Conservation (phyloP, 495 filamentous ascomycete species). For the Recurvomyces mirabilis region DNA sequence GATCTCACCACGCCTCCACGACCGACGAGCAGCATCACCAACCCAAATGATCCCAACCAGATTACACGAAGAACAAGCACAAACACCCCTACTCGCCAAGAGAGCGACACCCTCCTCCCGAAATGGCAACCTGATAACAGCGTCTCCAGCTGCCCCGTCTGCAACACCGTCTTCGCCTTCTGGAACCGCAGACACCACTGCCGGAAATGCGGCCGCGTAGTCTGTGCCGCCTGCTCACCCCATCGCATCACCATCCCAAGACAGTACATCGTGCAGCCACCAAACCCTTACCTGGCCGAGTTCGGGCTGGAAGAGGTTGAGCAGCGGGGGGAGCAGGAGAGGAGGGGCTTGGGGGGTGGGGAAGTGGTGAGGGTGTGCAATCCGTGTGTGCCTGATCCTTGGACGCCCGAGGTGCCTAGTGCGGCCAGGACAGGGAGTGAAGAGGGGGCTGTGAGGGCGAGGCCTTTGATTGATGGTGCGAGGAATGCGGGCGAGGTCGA, state of each 20-base stretch:
- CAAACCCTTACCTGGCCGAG: conserved; percentile 27
- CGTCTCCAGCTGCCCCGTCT: conserved; percentile 72
- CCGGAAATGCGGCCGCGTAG: conserved; percentile 89
- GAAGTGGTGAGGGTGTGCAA: conserved; percentile 88
- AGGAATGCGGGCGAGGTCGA: not conserved
- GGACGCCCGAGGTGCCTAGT: conserved; percentile 13
- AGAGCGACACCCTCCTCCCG: conserved; percentile 44
- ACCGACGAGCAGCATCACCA: not conserved
- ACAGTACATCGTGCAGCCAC: conserved; percentile 83
- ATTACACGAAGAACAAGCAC: not conserved
- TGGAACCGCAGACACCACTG: conserved; percentile 90
- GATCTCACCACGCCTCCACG: conserved; percentile 3
- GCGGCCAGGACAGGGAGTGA: not conserved
- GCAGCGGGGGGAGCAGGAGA: conserved; percentile 70
- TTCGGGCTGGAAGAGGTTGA: conserved; percentile 25
- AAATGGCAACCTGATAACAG: conserved; percentile 80
- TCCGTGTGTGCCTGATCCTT: conserved; percentile 82
- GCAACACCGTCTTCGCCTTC: conserved; percentile 62
- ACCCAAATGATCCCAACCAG: not conserved
- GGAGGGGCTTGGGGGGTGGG: conserved; percentile 70
- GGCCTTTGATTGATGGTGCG: conserved; percentile 39
- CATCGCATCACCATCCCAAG: conserved; percentile 90
- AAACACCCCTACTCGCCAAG: no score
- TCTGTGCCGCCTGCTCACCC: conserved; percentile 83
- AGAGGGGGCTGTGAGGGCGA: not conserved